Evolutionary conservation across 2,329 filamentous ascomycete species (phyloP), one percentile per base, ranked within the genome.

Genomic region (Gyromitra esculenta): DNA sequence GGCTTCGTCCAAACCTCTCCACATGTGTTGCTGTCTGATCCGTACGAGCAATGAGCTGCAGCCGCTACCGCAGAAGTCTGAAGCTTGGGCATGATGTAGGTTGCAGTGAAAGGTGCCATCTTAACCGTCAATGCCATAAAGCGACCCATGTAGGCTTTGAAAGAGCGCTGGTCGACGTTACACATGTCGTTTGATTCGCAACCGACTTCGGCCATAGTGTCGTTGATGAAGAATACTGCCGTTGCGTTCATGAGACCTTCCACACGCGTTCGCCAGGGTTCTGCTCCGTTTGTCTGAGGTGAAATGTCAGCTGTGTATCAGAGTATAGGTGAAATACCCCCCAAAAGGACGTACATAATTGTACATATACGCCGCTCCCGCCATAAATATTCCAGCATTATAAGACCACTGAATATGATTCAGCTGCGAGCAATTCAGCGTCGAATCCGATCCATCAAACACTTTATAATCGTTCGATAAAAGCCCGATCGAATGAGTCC

Each of bases 121-220:
- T 90, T 86, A 1, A 88, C 87, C 0, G 88, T 86, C 21, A 87
- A 85, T 5, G 88, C 86, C 80, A 93, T 85, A 89, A 90, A 92
- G 56, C 89, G 87, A 79, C 89, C 86, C n/a, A 92, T 85, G 76
- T 90, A 90, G 52, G 90, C 91, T 83, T 92, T 92, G 87, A 91
- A 94, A 1, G 89, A 88, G 73, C 88, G 83, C 86, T 93, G 91
- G 81, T 95, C 92, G 64, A 88, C 86, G 73, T 90, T 90, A 85
- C 92, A 95, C 31, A 84, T 86, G 35, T 83, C 82, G 1, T 82
- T 84, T 1, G 86, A 84, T 80, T 93, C 91, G 84, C 92, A 95
- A n/a, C 89, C 85, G 1, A 88, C 83, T 83, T 95, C 92, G 73
- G 85, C 89, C 80, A 91, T 89, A 79, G 91, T 85, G 59, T 86